phyloP scores from a whole-genome alignment of 73 alveolate species.

The Tetrahymena malaccensis region DNA sequence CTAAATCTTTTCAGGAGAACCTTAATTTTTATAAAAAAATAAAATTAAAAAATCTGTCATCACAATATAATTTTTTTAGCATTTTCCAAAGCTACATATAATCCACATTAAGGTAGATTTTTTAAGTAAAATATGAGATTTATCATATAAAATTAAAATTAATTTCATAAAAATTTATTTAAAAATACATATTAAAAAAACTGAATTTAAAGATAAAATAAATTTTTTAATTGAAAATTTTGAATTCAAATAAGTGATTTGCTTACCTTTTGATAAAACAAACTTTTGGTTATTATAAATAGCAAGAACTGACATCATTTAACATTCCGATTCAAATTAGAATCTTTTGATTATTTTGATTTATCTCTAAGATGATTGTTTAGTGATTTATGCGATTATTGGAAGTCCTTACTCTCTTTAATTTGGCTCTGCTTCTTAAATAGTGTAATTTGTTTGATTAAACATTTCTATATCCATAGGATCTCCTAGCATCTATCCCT shows the following conservation, averaged over 20 bases:
- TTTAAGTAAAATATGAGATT: too few relatives aligned
- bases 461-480: constrained; percentile 43
- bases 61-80: too few relatives aligned
- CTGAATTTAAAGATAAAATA: too few relatives aligned
- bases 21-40: constrained; percentile 47
- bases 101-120: too few relatives aligned
- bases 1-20: constrained; percentile 84
- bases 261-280: background rate
- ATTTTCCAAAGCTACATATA: too few relatives aligned
- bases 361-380: background rate
- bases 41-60: too few relatives aligned
- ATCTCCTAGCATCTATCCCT: constrained; percentile 28
- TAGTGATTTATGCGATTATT: background rate
- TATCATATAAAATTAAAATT: too few relatives aligned
- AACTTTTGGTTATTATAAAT: background rate
- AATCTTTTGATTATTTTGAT: constrained; percentile 3
- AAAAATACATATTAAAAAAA: too few relatives aligned
- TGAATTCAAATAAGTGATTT: too few relatives aligned
- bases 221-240: too few relatives aligned
- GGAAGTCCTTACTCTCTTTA: constrained; percentile 20
- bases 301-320: constrained; percentile 34
- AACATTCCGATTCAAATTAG: constrained; percentile 11
- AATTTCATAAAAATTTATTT: too few relatives aligned
- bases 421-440: background rate
- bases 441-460: background rate